A percentile compares a stretch with the other conserved stretches of the same genome.
Evolutionary conservation across 139 green algal genomes (phyloP).

Genomic region (Zygnema cylindricum): DNA sequence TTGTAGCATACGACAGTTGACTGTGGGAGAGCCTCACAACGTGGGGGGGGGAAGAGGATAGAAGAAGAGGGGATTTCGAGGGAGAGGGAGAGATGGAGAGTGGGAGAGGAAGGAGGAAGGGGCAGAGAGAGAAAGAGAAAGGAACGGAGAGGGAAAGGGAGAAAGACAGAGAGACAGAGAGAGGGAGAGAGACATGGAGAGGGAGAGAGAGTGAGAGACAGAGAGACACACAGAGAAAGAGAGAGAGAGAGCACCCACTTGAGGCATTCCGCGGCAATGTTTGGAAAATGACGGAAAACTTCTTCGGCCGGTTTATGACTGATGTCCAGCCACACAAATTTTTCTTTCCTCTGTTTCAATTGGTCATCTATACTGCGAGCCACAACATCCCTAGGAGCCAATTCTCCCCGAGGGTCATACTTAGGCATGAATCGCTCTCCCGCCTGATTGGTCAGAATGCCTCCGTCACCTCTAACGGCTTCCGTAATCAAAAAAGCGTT

Average conservation of each 20-base stretch:
- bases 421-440: slow-evolving; percentile 94
- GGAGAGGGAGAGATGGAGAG: too few species aligned
- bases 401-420: slow-evolving; percentile 89
- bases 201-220: too few species aligned
- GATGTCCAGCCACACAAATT: slow-evolving; percentile 94
- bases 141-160: too few species aligned
- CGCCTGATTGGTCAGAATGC: slow-evolving; percentile 81
- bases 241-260: slow-evolving; percentile 24
- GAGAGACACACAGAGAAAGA: too few species aligned
- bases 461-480: slow-evolving; percentile 92
- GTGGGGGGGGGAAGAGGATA: neutral
- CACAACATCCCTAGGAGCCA: slow-evolving; percentile 95
- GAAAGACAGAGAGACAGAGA: too few species aligned
- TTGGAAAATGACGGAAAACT: slow-evolving; percentile 91
- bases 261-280: slow-evolving; percentile 79
- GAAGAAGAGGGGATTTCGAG: too few species aligned
- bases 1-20: neutral
- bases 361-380: slow-evolving; percentile 80
- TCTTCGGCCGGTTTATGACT: slow-evolving; percentile 77
- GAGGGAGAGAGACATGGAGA: too few species aligned
- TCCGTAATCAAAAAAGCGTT: slow-evolving; percentile 91
- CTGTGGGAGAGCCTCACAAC: neutral
- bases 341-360: slow-evolving; percentile 72
- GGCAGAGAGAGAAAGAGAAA: too few species aligned
- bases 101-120: too few species aligned